These are phyloP conservation scores for Plasmodium ovale DNA, from an alignment of 169 alveolate genomes.

Conservation along the genomic window DNA sequence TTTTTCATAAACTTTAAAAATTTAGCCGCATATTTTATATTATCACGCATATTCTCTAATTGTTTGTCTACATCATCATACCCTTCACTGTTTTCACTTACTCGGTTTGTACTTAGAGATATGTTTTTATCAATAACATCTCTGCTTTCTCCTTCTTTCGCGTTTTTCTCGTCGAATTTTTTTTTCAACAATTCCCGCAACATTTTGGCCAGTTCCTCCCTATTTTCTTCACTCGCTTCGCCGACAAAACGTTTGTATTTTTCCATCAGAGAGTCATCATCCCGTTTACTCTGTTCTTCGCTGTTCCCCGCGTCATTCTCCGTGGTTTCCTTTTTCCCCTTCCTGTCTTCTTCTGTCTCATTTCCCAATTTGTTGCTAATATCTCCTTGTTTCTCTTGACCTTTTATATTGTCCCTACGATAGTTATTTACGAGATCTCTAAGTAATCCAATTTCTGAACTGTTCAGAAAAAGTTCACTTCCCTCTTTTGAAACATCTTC, in stretches of 20 bases:
- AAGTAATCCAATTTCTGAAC: constrained; percentile 27
- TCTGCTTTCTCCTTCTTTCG: not conserved
- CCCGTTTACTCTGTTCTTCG: not conserved
- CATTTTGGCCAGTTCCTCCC: constrained; percentile 17
- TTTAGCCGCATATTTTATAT: constrained; percentile 50
- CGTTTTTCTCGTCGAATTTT: not conserved
- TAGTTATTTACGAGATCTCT: constrained; percentile 4
- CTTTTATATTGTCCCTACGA: too few species aligned
- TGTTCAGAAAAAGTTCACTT: not conserved
- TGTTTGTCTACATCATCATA: not conserved
- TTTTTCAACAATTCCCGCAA: constrained; percentile 26
- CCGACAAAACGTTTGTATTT: not conserved
- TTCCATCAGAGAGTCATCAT: constrained; percentile 14
- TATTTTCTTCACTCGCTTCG: not conserved
- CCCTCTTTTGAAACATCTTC: not conserved
- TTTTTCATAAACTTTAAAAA: constrained; percentile 50
- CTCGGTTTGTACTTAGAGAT: not conserved
- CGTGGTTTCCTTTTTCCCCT: not conserved
- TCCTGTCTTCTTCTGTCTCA: not conserved
- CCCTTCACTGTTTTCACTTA: not conserved
- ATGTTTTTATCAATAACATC: not conserved
- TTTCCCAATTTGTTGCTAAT: not conserved
- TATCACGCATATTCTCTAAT: not conserved
- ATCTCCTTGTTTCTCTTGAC: not conserved
- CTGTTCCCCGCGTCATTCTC: not conserved